Evolutionary conservation across 1,284 basidiomycete genomes (phyloP).

Genomic region (Trametes hirsuta): DNA sequence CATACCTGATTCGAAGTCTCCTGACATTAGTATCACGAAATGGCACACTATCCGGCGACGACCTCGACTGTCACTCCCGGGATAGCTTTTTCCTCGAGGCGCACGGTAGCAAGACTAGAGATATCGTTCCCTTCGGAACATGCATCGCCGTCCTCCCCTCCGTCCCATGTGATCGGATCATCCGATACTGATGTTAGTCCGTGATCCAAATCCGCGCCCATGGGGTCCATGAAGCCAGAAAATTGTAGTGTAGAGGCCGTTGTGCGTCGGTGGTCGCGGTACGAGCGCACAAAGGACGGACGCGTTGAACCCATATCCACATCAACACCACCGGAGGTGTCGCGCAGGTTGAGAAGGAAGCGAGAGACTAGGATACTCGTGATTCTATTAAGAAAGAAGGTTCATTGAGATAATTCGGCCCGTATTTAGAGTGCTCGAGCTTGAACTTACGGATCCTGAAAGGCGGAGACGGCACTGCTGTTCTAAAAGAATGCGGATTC

Average conservation of each 20-base stretch:
- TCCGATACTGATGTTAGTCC: neutral
- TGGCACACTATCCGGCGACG: too few species aligned
- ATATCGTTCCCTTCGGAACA: neutral
- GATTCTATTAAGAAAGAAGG: neutral
- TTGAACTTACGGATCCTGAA: slow-evolving; percentile 13
- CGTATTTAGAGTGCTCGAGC: neutral
- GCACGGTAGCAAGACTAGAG: neutral
- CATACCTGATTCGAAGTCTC: too few species aligned
- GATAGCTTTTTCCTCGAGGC: too few species aligned
- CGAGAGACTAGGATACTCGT: slow-evolving; percentile 19
- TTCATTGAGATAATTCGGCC: neutral
- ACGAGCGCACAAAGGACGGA: slow-evolving; percentile 7
- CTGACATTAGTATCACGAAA: too few species aligned
- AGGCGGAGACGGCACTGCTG: slow-evolving; percentile 10
- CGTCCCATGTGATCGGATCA: neutral
- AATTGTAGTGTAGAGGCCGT: slow-evolving; percentile 3
- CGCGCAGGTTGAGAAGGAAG: slow-evolving; percentile 22
- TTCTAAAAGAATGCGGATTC: neutral
- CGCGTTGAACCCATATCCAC: neutral
- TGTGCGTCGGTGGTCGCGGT: neutral
- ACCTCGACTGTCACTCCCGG: too few species aligned
- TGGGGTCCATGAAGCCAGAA: slow-evolving; percentile 9
- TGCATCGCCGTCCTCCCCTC: neutral
- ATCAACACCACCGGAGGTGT: neutral
- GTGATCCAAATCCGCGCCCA: slow-evolving; percentile 13